phyloP scores from a whole-genome alignment of 2,329 filamentous ascomycete species.

The Didymella segeticola region DNA sequence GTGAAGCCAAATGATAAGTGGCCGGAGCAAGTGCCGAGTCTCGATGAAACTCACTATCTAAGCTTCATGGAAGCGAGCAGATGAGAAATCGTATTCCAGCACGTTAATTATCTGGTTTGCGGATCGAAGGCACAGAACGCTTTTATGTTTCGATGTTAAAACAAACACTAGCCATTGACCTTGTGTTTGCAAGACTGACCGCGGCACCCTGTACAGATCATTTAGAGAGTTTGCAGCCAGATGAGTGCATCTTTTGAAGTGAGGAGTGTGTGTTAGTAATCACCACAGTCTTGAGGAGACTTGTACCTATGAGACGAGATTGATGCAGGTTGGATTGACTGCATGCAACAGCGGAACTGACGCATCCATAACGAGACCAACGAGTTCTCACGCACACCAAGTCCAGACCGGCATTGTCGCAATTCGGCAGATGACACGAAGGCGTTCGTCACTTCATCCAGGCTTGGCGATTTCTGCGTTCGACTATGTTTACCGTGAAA shows the following conservation, averaged over 20 bases:
- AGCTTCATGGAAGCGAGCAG: too few species aligned
- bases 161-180: too few species aligned
- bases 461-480: not conserved
- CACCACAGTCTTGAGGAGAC: too few species aligned
- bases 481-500: not conserved
- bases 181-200: too few species aligned
- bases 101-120: too few species aligned
- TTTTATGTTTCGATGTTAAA: too few species aligned
- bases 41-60: too few species aligned
- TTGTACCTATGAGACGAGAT: not conserved
- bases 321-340: not conserved
- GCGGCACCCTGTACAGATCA: constrained; percentile 6
- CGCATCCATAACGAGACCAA: not conserved
- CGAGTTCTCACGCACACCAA: not conserved
- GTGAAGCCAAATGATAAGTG: not conserved
- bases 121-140: too few species aligned
- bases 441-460: not conserved
- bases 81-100: too few species aligned
- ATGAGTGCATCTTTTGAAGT: too few species aligned
- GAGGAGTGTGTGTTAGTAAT: too few species aligned
- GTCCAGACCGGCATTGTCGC: not conserved
- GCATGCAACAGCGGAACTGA: not conserved
- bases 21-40: too few species aligned
- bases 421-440: not conserved
- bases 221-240: not conserved